Percentiles rank a stretch among this genome's conserved stretches.
These are phyloP conservation scores for Coemansia sp. DNA, from an alignment of 192 early-diverging fungal species.

Conservation along the genomic window DNA sequence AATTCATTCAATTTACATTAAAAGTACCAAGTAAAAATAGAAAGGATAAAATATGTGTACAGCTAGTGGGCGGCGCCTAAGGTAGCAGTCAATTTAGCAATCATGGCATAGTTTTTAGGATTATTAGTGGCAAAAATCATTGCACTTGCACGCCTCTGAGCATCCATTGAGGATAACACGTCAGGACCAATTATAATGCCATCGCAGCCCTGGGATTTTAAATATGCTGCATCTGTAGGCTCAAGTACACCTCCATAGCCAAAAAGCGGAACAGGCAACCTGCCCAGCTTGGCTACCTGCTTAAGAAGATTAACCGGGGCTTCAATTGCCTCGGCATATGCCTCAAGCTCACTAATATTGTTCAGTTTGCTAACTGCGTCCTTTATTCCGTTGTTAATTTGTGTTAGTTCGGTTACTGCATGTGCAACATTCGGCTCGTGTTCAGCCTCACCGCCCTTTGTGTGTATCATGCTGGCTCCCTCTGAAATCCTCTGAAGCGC, in stretches of 20 bases:
- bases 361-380: background rate
- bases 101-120: slow-evolving; percentile 63
- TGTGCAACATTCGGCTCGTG: background rate
- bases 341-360: slow-evolving; percentile 78
- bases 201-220: slow-evolving; percentile 96
- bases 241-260: slow-evolving; percentile 93
- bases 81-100: background rate
- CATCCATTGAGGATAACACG: slow-evolving; percentile 87
- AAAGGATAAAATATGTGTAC: background rate
- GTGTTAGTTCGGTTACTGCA: background rate
- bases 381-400: slow-evolving; percentile 53
- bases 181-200: slow-evolving; percentile 92
- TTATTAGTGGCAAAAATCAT: slow-evolving; percentile 91
- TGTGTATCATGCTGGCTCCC: slow-evolving; percentile 94
- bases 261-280: slow-evolving; percentile 97
- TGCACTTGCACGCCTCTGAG: slow-evolving; percentile 81
- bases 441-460: slow-evolving; percentile 50
- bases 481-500: slow-evolving; percentile 88
- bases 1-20: too few relatives aligned
- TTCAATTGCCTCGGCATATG: slow-evolving; percentile 81
- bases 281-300: slow-evolving; percentile 76
- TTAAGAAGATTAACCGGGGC: slow-evolving; percentile 81
- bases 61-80: background rate
- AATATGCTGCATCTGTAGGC: slow-evolving; percentile 93
- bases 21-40: too few relatives aligned